These are phyloP conservation scores for Yamadazyma mexicana DNA, from an alignment of 1,139 yeast genomes.

Conservation along the genomic window DNA sequence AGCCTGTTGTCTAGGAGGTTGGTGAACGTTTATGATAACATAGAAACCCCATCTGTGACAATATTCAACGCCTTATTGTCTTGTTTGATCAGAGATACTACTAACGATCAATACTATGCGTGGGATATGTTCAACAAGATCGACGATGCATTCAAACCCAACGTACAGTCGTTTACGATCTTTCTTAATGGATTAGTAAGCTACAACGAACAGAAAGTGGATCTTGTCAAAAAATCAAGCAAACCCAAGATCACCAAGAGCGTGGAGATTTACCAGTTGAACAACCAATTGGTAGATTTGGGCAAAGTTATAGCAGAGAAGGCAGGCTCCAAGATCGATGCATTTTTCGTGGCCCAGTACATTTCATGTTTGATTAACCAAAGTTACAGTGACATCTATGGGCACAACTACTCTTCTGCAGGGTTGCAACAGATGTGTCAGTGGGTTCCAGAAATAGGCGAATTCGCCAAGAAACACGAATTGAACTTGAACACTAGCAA, in stretches of 20 bases:
- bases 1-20: conserved; percentile 22
- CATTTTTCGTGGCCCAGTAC: conserved; percentile 30
- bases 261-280: conserved; percentile 25
- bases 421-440: conserved; percentile 29
- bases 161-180: conserved; percentile 41
- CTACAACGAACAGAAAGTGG: conserved; percentile 21
- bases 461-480: conserved; percentile 15
- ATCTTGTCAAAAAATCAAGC: conserved; percentile 16
- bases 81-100: conserved; percentile 34
- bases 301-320: conserved; percentile 29
- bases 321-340: conserved; percentile 17
- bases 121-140: conserved; percentile 42
- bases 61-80: conserved; percentile 42
- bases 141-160: conserved; percentile 24
- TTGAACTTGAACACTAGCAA: conserved; percentile 5
- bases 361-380: conserved; percentile 30
- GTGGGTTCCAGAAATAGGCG: conserved; percentile 37
- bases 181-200: conserved; percentile 38
- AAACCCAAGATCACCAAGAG: conserved; percentile 23
- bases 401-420: conserved; percentile 25
- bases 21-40: conserved; percentile 23
- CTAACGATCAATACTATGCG: conserved; percentile 32
- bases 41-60: conserved; percentile 17
- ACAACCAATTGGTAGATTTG: conserved; percentile 28
- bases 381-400: conserved; percentile 25